These are phyloP conservation scores for Hypoxylon lienhwacheense DNA, from an alignment of 495 filamentous ascomycete genomes.

Conservation along the genomic window DNA sequence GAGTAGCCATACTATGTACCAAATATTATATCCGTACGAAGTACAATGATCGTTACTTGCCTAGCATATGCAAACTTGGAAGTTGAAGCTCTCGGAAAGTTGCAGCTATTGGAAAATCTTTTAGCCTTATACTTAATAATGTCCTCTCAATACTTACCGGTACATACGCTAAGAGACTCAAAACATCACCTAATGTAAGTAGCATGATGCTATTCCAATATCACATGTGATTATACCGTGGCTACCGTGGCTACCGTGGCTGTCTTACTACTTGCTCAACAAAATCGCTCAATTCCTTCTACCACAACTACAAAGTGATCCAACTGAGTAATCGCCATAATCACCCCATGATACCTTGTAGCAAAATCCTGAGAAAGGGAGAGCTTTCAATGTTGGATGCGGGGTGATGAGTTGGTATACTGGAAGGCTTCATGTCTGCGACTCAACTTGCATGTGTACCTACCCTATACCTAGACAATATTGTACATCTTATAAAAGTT, in stretches of 20 bases:
- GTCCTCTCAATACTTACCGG: too few relatives aligned
- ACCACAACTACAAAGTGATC: constrained; percentile 9
- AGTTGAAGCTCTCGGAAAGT: constrained; percentile 3
- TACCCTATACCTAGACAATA: too few relatives aligned
- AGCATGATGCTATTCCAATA: background rate
- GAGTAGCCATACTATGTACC: too few relatives aligned
- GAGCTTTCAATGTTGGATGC: constrained; percentile 20
- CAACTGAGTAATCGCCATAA: background rate
- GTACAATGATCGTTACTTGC: too few relatives aligned
- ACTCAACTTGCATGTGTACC: constrained; percentile 2
- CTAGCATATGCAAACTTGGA: background rate
- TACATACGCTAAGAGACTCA: constrained; percentile 4
- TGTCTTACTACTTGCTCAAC: constrained; percentile 3
- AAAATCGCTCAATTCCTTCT: constrained; percentile 34
- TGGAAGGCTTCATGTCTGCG: constrained; percentile 6
- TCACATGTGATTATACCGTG: constrained; percentile 25
- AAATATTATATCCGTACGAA: too few relatives aligned
- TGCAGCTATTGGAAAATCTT: constrained; percentile 1
- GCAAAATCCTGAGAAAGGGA: constrained; percentile 1
- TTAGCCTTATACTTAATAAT: constrained; percentile 9
- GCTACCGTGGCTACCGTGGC: too few relatives aligned
- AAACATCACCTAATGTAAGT: constrained; percentile 11
- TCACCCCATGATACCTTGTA: constrained; percentile 19
- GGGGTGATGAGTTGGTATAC: constrained; percentile 26
- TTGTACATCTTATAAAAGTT: too few relatives aligned